These are phyloP conservation scores for Pichiaceae sp. DNA, from an alignment of 1,139 yeast genomes.

Conservation along the genomic window DNA sequence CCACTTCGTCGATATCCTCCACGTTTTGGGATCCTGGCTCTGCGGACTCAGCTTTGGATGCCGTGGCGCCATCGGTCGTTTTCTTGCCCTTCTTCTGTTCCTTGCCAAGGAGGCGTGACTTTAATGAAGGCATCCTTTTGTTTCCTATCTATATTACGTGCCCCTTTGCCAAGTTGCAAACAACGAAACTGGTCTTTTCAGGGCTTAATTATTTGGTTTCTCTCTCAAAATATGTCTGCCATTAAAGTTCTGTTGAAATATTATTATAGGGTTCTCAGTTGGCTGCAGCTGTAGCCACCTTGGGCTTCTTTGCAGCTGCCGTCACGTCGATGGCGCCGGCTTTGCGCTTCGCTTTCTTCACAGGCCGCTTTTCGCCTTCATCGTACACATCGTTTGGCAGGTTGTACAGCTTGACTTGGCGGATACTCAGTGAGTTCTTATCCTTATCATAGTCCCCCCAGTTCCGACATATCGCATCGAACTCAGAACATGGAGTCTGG, in stretches of 20 bases:
- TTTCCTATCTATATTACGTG: too few species aligned
- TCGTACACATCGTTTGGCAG: conserved; percentile 78
- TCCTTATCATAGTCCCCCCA: conserved; percentile 62
- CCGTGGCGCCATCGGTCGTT: not conserved
- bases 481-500: conserved; percentile 87
- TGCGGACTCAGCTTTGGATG: not conserved
- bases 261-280: too few species aligned
- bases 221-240: too few species aligned
- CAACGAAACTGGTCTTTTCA: too few species aligned
- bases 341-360: conserved; percentile 40
- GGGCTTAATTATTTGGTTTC: too few species aligned
- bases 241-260: too few species aligned
- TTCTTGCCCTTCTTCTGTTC: not conserved
- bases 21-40: conserved; percentile 11
- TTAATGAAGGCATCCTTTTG: conserved; percentile 18
- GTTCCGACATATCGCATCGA: conserved; percentile 67
- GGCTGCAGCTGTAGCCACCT: conserved; percentile 3
- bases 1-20: conserved; percentile 86
- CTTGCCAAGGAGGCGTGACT: conserved; percentile 12
- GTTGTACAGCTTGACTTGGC: conserved; percentile 72
- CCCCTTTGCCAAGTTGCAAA: too few species aligned
- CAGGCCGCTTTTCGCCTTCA: conserved; percentile 72
- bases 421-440: conserved; percentile 54
- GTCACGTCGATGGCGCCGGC: conserved; percentile 7
- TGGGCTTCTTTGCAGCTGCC: conserved; percentile 15